Evolutionary conservation across 1,139 yeast genomes (phyloP).

Genomic region (Yamadazyma blattariae): DNA sequence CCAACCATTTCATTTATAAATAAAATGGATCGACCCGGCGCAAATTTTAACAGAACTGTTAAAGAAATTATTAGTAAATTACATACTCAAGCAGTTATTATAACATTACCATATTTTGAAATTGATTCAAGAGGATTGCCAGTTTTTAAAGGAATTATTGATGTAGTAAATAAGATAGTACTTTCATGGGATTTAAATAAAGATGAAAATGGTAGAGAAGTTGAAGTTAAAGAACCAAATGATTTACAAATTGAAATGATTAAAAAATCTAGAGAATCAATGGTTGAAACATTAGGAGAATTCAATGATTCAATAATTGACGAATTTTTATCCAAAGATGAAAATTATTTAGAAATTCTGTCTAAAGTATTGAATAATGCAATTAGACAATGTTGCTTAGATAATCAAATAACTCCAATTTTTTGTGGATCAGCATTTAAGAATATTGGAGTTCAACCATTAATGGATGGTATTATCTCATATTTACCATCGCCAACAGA

Average conservation of each 20-base stretch:
- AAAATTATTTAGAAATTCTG: slow-evolving; percentile 66
- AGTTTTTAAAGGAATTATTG: slow-evolving; percentile 76
- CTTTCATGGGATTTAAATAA: slow-evolving; percentile 55
- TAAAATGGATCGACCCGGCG: slow-evolving; percentile 96
- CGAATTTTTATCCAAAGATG: slow-evolving; percentile 68
- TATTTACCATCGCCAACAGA: slow-evolving; percentile 85
- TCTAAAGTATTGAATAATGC: slow-evolving; percentile 50
- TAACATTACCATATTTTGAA: slow-evolving; percentile 76
- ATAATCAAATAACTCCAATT: slow-evolving; percentile 66
- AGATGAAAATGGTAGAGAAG: slow-evolving; percentile 53
- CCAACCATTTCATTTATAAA: slow-evolving; percentile 82
- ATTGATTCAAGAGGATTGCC: slow-evolving; percentile 36
- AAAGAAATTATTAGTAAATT: slow-evolving; percentile 79
- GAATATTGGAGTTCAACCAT: slow-evolving; percentile 93
- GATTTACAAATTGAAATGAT: slow-evolving; percentile 47
- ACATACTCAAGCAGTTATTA: slow-evolving; percentile 67
- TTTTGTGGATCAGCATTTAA: slow-evolving; percentile 91
- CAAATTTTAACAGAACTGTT: slow-evolving; percentile 89
- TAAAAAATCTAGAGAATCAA: slow-evolving; percentile 60
- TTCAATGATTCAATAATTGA: slow-evolving; percentile 76
- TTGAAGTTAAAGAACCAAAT: slow-evolving; percentile 39
- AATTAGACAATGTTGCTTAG: slow-evolving; percentile 60
- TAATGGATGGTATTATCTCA: slow-evolving; percentile 75
- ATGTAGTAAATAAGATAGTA: slow-evolving; percentile 66
- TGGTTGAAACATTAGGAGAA: slow-evolving; percentile 82